phyloP scores from a whole-genome alignment of 805 yeast genomes.

The Candida sanyiensis region DNA sequence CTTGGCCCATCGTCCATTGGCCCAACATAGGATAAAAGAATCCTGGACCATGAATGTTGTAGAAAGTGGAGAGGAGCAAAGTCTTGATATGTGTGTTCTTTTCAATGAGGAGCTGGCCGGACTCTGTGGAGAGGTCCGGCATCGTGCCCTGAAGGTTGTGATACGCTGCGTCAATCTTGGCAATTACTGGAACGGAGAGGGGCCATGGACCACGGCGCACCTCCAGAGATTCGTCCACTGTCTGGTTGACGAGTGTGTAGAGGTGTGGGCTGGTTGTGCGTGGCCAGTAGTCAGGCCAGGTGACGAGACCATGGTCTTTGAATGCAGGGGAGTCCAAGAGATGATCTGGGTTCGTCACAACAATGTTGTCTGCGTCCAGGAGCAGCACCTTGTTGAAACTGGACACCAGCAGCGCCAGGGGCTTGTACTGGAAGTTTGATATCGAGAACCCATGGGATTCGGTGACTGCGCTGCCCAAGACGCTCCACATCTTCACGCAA shows the following conservation, averaged over 20 bases:
- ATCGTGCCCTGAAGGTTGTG: constrained; percentile 3
- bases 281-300: constrained; percentile 2
- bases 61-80: background rate
- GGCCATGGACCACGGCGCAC: constrained; percentile 2
- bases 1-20: constrained; percentile 4
- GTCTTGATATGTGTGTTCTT: constrained; percentile 2
- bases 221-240: constrained; percentile 1
- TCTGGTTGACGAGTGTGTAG: background rate
- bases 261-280: constrained; percentile 3
- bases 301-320: constrained; percentile 2
- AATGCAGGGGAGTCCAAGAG: background rate
- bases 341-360: background rate
- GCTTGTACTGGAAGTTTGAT: constrained; percentile 2
- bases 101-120: constrained; percentile 2
- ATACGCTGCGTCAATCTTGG: background rate
- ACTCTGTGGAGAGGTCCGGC: constrained; percentile 4
- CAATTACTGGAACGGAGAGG: background rate
- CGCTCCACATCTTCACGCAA: background rate
- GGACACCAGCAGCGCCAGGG: constrained; percentile 1
- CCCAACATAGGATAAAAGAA: constrained; percentile 1
- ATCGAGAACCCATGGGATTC: too few relatives aligned
- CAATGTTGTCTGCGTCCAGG: constrained; percentile 1
- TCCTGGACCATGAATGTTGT: constrained; percentile 3
- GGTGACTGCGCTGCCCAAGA: background rate
- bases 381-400: constrained; percentile 2